Evolutionary conservation across 2,329 filamentous ascomycete species (phyloP).

Genomic region (Madurella mycetomatis): DNA sequence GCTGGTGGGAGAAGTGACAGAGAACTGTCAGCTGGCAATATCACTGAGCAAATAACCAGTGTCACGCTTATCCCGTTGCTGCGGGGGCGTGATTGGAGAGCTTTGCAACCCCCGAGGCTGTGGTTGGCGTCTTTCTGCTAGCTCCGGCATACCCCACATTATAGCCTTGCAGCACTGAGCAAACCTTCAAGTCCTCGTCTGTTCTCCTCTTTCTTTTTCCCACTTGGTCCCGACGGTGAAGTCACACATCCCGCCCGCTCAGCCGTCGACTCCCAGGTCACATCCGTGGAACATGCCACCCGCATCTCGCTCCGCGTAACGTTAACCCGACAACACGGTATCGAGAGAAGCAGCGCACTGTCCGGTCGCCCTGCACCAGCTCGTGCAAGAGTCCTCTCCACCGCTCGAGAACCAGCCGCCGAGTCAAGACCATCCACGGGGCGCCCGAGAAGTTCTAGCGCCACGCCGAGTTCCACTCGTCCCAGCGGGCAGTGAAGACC

Average conservation of each 20-base stretch:
- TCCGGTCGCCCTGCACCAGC: not conserved
- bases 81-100: too few relatives aligned
- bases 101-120: too few relatives aligned
- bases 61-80: too few relatives aligned
- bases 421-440: not conserved
- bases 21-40: too few relatives aligned
- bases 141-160: not conserved
- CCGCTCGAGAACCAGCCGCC: too few relatives aligned
- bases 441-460: too few relatives aligned
- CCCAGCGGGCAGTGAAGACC: too few relatives aligned
- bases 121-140: not conserved
- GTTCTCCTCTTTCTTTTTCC: not conserved
- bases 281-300: not conserved
- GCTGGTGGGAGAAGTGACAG: too few relatives aligned
- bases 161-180: not conserved
- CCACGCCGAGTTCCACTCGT: too few relatives aligned
- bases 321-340: not conserved
- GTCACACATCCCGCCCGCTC: not conserved
- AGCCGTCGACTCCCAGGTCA: not conserved
- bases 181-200: not conserved
- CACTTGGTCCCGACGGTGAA: not conserved
- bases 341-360: not conserved
- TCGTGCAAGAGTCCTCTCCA: not conserved
- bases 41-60: too few relatives aligned
- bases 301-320: too few relatives aligned